Conservation (phyloP, 1,139 yeast genomes). For the Torulaspora globosa region DNA sequence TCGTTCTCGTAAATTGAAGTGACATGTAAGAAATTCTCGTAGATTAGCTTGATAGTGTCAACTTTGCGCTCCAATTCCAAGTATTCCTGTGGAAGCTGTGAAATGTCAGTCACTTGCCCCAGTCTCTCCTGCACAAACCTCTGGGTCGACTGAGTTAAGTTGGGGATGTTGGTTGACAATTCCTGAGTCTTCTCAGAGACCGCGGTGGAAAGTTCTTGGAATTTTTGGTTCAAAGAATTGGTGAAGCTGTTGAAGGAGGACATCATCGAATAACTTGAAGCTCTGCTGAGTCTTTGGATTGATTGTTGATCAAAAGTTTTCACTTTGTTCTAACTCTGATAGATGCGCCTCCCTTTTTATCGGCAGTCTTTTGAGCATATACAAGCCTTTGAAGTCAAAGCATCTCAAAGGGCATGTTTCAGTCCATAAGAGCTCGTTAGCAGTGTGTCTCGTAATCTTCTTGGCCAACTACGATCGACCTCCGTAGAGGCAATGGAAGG, state of each 20-base stretch:
- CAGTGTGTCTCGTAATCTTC: not conserved
- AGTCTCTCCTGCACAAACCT: slow-evolving; percentile 74
- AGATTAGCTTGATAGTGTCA: slow-evolving; percentile 69
- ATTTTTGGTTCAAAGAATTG: slow-evolving; percentile 27
- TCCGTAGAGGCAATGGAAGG: no score
- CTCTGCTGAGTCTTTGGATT: not conserved
- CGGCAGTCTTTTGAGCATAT: not conserved
- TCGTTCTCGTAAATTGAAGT: slow-evolving; percentile 71
- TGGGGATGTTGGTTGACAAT: slow-evolving; percentile 41
- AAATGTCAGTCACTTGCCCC: slow-evolving; percentile 73
- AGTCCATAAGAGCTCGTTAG: not conserved
- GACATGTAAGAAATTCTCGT: slow-evolving; percentile 67
- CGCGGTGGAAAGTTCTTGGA: slow-evolving; percentile 32
- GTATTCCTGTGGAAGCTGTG: slow-evolving; percentile 82
- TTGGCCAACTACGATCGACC: not conserved
- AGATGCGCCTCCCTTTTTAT: slow-evolving; percentile 10
- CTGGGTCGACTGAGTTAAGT: slow-evolving; percentile 77
- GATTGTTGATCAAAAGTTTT: not conserved
- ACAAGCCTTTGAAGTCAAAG: not conserved
- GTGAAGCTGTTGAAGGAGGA: slow-evolving; percentile 26
- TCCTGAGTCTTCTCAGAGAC: slow-evolving; percentile 35
- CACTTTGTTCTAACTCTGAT: not conserved
- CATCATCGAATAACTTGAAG: slow-evolving; percentile 3
- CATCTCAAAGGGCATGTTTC: not conserved
- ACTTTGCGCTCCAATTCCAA: slow-evolving; percentile 68